These are phyloP conservation scores for Phaffomyces opuntiae DNA, from an alignment of 805 yeast species.

Conservation along the genomic window DNA sequence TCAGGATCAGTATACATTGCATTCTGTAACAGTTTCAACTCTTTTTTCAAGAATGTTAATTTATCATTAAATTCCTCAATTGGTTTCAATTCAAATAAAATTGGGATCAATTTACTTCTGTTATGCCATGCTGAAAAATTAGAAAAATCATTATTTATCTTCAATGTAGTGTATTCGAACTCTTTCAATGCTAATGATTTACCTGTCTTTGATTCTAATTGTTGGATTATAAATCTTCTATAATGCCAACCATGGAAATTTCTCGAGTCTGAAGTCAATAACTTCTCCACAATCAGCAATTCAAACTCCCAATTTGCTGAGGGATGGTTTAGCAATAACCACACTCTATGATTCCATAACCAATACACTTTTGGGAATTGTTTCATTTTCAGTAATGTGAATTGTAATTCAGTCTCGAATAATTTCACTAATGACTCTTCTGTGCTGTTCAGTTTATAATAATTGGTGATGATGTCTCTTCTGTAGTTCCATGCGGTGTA, in stretches of 20 bases:
- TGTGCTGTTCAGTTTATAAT: slow-evolving; percentile 11
- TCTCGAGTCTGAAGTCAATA: slow-evolving; percentile 68
- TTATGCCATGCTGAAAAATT: slow-evolving; percentile 97
- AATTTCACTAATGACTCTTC: slow-evolving; percentile 22
- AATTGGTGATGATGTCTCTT: slow-evolving; percentile 50
- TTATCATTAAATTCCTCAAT: slow-evolving; percentile 23
- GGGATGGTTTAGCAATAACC: slow-evolving; percentile 60
- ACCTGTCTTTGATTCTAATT: slow-evolving; percentile 22
- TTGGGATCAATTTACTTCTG: slow-evolving; percentile 61
- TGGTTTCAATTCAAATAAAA: slow-evolving; percentile 30
- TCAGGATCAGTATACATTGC: slow-evolving; percentile 92
- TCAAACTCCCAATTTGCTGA: slow-evolving; percentile 65
- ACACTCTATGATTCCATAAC: slow-evolving; percentile 91
- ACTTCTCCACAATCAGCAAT: slow-evolving; percentile 56
- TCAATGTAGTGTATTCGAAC: slow-evolving; percentile 67
- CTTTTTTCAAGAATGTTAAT: slow-evolving; percentile 39
- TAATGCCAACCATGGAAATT: slow-evolving; percentile 97
- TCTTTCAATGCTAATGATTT: slow-evolving; percentile 40
- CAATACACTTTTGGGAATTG: slow-evolving; percentile 86
- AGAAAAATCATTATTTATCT: slow-evolving; percentile 78
- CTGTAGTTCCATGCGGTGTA: slow-evolving; percentile 89
- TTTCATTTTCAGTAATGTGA: slow-evolving; percentile 52
- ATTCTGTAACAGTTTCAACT: slow-evolving; percentile 62
- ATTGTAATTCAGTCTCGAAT: slow-evolving; percentile 51
- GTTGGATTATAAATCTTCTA: slow-evolving; percentile 60